These are phyloP conservation scores for Naganishia vishniacii DNA, from an alignment of 768 basidiomycete genomes.

Conservation along the genomic window DNA sequence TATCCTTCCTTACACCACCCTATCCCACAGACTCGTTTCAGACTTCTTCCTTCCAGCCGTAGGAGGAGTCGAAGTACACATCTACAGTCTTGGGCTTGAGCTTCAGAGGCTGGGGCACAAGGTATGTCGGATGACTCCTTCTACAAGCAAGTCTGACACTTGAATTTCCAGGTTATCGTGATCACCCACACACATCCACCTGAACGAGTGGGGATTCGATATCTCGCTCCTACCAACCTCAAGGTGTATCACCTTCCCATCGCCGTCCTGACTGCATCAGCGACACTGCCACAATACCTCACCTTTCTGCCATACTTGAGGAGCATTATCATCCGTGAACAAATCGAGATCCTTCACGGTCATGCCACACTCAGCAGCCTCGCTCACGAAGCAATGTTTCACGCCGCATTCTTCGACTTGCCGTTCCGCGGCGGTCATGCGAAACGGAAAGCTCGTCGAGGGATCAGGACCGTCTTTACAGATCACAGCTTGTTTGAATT, in stretches of 20 bases:
- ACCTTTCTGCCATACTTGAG: slow-evolving; percentile 86
- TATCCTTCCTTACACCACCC: too few relatives aligned
- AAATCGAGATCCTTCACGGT: slow-evolving; percentile 78
- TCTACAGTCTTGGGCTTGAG: slow-evolving; percentile 81
- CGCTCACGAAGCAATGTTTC: slow-evolving; percentile 86
- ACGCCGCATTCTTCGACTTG: slow-evolving; percentile 73
- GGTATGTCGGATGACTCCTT: slow-evolving; percentile 50
- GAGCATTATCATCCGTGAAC: slow-evolving; percentile 78
- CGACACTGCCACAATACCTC: slow-evolving; percentile 90
- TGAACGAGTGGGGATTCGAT: slow-evolving; percentile 79
- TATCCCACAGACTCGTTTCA: slow-evolving; percentile 69
- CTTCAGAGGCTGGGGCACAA: slow-evolving; percentile 80
- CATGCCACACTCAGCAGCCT: slow-evolving; percentile 86
- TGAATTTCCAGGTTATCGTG: slow-evolving; percentile 68
- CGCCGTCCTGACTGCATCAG: slow-evolving; percentile 72
- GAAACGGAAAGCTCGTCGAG: not conserved
- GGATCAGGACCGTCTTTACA: slow-evolving; percentile 82
- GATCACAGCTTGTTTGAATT: slow-evolving; percentile 96
- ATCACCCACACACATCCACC: slow-evolving; percentile 88
- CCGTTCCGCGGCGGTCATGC: not conserved
- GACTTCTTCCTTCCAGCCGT: slow-evolving; percentile 94
- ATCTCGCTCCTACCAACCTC: slow-evolving; percentile 57
- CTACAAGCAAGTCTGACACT: not conserved
- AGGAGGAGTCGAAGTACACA: slow-evolving; percentile 94
- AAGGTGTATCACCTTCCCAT: slow-evolving; percentile 95